phyloP scores from a whole-genome alignment of 2,329 filamentous ascomycete species.

The Monilinia fructigena region DNA sequence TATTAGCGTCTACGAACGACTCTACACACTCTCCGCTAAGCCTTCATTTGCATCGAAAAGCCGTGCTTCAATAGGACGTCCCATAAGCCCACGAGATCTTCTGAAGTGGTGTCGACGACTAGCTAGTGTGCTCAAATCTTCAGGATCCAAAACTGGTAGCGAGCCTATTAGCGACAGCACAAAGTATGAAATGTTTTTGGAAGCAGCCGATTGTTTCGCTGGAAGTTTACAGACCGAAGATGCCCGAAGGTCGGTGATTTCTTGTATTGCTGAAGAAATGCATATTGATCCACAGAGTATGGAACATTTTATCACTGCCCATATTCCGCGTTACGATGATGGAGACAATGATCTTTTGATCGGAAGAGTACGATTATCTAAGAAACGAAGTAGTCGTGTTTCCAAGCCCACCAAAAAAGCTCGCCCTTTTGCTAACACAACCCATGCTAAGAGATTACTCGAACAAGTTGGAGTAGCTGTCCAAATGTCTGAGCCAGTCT shows the following conservation, averaged over 20 bases:
- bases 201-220: constrained; percentile 89
- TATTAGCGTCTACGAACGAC: constrained; percentile 56
- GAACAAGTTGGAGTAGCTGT: constrained; percentile 87
- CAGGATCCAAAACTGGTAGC: constrained; percentile 62
- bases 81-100: constrained; percentile 72
- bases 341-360: constrained; percentile 58
- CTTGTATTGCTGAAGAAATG: constrained; percentile 79
- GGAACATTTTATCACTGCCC: constrained; percentile 71
- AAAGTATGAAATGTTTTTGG: constrained; percentile 84
- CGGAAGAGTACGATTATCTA: constrained; percentile 62
- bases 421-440: constrained; percentile 82
- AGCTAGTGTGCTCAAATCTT: constrained; percentile 59
- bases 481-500: constrained; percentile 78
- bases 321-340: constrained; percentile 69
- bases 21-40: constrained; percentile 48
- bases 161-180: constrained; percentile 72
- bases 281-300: constrained; percentile 80
- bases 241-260: constrained; percentile 59
- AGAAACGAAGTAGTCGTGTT: constrained; percentile 48
- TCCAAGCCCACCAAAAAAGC: constrained; percentile 52
- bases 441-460: constrained; percentile 77
- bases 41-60: constrained; percentile 48
- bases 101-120: constrained; percentile 89
- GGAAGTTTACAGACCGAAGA: constrained; percentile 70
- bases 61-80: constrained; percentile 50